Conservation (phyloP, 169 alveolate species). For the Cryptosporidium bovis region DNA sequence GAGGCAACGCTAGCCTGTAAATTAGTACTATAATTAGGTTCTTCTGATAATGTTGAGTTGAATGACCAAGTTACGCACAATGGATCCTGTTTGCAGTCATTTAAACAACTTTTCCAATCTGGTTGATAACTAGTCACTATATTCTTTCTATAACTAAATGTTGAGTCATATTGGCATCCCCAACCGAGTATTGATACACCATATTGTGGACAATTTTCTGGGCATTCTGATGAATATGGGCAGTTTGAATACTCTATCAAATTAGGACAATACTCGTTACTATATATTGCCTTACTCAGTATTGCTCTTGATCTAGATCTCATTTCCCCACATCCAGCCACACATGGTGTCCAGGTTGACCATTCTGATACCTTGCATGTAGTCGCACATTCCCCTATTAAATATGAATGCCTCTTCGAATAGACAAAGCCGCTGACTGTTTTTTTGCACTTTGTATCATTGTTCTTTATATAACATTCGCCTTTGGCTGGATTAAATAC, state of each 20-base stretch:
- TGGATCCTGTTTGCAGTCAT: constrained; percentile 46
- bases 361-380: constrained; percentile 67
- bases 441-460: constrained; percentile 4
- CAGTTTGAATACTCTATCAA: constrained; percentile 57
- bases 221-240: constrained; percentile 1
- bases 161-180: constrained; percentile 72
- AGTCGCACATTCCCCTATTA: constrained; percentile 66
- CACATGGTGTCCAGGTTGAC: constrained; percentile 78
- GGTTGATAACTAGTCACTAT: constrained; percentile 14
- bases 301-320: constrained; percentile 48
- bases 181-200: constrained; percentile 68
- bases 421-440: not conserved
- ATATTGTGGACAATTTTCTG: constrained; percentile 67
- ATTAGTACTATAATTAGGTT: constrained; percentile 8
- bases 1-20: not conserved
- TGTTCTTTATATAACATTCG: constrained; percentile 33
- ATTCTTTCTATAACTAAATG: constrained; percentile 28
- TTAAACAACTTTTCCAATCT: constrained; percentile 44
- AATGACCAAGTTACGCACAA: constrained; percentile 61
- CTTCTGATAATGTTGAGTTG: constrained; percentile 52
- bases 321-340: constrained; percentile 76
- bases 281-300: not conserved
- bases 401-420: not conserved
- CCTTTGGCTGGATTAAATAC: constrained; percentile 13
- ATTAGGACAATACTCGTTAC: constrained; percentile 44